A percentile compares a stretch with the other conserved stretches of the same genome.
phyloP scores from a whole-genome alignment of 805 yeast genomes.

The Ogataea glucozyma region DNA sequence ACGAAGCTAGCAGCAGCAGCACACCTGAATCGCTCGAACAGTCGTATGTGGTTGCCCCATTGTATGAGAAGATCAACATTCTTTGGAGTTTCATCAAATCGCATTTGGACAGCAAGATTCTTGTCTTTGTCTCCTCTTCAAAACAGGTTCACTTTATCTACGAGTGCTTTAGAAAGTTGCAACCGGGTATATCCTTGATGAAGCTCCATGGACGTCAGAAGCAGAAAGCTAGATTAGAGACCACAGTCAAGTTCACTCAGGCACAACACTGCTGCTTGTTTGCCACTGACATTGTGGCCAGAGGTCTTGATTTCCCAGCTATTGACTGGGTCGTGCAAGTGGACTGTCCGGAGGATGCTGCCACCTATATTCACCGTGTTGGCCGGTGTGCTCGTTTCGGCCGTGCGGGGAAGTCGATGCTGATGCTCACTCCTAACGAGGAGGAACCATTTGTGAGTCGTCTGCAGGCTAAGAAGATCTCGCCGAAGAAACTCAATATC shows the following conservation, averaged over 20 bases:
- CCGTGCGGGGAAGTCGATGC: conserved; percentile 74
- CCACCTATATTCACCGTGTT: conserved; percentile 88
- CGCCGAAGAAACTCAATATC: conserved; percentile 70
- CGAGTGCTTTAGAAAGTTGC: conserved; percentile 81
- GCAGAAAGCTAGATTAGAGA: conserved; percentile 84
- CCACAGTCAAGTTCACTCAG: conserved; percentile 72
- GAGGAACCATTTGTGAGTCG: conserved; percentile 72
- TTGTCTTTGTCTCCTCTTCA: conserved; percentile 83
- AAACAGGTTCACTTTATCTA: conserved; percentile 90
- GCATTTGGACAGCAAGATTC: conserved; percentile 75
- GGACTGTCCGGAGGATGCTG: conserved; percentile 88
- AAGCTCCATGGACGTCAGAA: conserved; percentile 89
- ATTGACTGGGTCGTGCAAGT: conserved; percentile 94
- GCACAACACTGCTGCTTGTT: conserved; percentile 80
- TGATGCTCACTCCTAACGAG: conserved; percentile 84
- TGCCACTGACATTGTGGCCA: conserved; percentile 89
- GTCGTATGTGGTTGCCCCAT: conserved; percentile 67
- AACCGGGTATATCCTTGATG: conserved; percentile 87
- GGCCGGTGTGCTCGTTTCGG: conserved; percentile 91
- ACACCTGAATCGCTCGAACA: conserved; percentile 89
- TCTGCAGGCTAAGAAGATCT: conserved; percentile 62
- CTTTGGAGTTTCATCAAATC: conserved; percentile 85
- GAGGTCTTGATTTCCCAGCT: conserved; percentile 91
- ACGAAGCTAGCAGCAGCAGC: conserved; percentile 28
- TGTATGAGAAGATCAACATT: conserved; percentile 81